A percentile compares a stretch with the other conserved stretches of the same genome.
phyloP scores from a whole-genome alignment of 306 rosid genomes.

The Corylus americana region DNA sequence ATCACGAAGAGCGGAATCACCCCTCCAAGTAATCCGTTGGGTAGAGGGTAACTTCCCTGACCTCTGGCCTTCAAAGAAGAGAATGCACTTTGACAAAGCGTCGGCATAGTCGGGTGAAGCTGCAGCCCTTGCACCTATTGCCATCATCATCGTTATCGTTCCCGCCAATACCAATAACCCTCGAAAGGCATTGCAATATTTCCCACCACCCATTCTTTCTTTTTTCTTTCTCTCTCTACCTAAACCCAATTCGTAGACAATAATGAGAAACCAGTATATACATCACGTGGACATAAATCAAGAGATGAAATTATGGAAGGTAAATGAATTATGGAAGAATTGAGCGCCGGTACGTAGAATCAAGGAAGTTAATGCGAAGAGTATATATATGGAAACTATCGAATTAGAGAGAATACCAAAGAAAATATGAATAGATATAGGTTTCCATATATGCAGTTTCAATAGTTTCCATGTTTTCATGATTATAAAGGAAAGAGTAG shows the following conservation, averaged over 20 bases:
- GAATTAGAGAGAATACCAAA: no score
- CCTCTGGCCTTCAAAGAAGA: constrained; percentile 63
- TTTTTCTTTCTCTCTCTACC: neutral
- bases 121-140: neutral
- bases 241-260: no score
- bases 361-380: no score
- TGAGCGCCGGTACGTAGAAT: no score
- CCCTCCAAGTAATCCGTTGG: constrained; percentile 59
- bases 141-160: neutral
- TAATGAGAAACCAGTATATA: neutral
- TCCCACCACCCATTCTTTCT: neutral
- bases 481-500: no score
- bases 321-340: no score
- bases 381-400: no score
- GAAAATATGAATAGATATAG: no score
- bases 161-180: constrained; percentile 1
- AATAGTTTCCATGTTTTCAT: no score
- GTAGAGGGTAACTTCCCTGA: constrained; percentile 52
- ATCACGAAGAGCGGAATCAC: constrained; percentile 48
- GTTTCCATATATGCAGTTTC: no score
- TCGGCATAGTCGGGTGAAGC: constrained; percentile 42
- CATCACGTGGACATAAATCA: no score
- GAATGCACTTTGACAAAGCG: constrained; percentile 50
- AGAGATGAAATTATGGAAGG: no score
- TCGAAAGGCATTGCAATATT: neutral